Evolutionary conservation across 495 filamentous ascomycete species (phyloP).

Genomic region (Aspergillus egyptiacus): DNA sequence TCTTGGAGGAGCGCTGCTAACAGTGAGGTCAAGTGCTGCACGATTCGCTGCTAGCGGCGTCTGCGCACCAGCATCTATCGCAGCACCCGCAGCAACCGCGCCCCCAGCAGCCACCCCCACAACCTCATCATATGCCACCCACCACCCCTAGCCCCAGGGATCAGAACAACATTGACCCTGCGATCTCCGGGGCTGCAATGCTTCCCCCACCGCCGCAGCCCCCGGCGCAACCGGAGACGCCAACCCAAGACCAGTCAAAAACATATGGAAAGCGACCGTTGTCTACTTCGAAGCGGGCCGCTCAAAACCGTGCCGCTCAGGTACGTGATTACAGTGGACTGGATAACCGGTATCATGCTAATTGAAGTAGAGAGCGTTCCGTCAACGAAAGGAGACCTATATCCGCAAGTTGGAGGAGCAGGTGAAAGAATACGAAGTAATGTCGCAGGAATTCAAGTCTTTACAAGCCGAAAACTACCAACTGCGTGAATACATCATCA

Average conservation of each 20-base stretch:
- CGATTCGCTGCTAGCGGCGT: slow-evolving; percentile 45
- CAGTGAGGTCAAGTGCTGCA: slow-evolving; percentile 39
- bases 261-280: slow-evolving; percentile 75
- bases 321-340: slow-evolving; percentile 43
- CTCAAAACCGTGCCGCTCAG: slow-evolving; percentile 95
- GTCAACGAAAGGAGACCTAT: slow-evolving; percentile 94
- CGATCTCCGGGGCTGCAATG: slow-evolving; percentile 43
- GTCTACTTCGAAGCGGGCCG: slow-evolving; percentile 89
- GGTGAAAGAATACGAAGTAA: slow-evolving; percentile 63
- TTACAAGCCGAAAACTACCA: slow-evolving; percentile 84
- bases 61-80: slow-evolving; percentile 38
- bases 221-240: slow-evolving; percentile 32
- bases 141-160: slow-evolving; percentile 41
- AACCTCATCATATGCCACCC: slow-evolving; percentile 39
- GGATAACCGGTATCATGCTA: not conserved
- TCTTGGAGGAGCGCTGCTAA: slow-evolving; percentile 14
- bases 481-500: slow-evolving; percentile 85
- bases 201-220: slow-evolving; percentile 35
- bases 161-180: slow-evolving; percentile 48
- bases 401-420: slow-evolving; percentile 96
- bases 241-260: slow-evolving; percentile 39
- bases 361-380: slow-evolving; percentile 74
- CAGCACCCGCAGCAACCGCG: slow-evolving; percentile 37
- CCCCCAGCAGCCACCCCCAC: slow-evolving; percentile 29
- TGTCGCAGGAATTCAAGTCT: slow-evolving; percentile 65